A percentile compares a stretch with the other conserved stretches of the same genome.
Conservation (phyloP, 805 yeast genomes). For the Ogataea henricii region DNA sequence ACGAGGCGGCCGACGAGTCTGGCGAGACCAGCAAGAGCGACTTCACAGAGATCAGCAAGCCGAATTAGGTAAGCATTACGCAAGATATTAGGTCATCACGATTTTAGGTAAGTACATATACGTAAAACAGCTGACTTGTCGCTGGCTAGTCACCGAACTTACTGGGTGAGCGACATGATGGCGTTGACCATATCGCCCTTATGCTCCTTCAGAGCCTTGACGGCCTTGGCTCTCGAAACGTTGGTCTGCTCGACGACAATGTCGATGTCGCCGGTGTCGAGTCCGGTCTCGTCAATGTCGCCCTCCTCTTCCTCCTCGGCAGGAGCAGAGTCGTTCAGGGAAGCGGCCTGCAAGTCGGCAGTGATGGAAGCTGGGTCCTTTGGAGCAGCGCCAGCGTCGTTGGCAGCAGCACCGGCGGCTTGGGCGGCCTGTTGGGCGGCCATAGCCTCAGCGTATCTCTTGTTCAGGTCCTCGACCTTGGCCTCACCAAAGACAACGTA, state of each 20-base stretch:
- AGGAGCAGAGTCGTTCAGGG: conserved; percentile 43
- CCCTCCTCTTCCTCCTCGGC: conserved; percentile 56
- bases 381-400: conserved; percentile 39
- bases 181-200: conserved; percentile 95
- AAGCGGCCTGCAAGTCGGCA: conserved; percentile 74
- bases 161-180: conserved; percentile 69
- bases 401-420: conserved; percentile 45
- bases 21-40: conserved; percentile 10
- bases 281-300: conserved; percentile 82
- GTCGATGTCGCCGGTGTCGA: conserved; percentile 78
- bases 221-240: conserved; percentile 87
- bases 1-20: conserved; percentile 7
- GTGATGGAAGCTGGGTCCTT: conserved; percentile 78
- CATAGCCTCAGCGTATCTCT: conserved; percentile 81
- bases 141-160: conserved; percentile 9
- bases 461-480: conserved; percentile 89
- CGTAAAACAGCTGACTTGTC: conserved; percentile 4
- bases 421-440: conserved; percentile 70
- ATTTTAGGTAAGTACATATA: conserved; percentile 1
- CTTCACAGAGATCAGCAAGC: conserved; percentile 9
- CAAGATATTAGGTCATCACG: conserved; percentile 5
- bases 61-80: neutral
- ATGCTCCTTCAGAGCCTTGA: conserved; percentile 84
- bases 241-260: conserved; percentile 90
- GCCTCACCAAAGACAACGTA: conserved; percentile 98